These are phyloP conservation scores for Aaosphaeria arxii DNA, from an alignment of 2,329 filamentous ascomycete species.

Conservation along the genomic window DNA sequence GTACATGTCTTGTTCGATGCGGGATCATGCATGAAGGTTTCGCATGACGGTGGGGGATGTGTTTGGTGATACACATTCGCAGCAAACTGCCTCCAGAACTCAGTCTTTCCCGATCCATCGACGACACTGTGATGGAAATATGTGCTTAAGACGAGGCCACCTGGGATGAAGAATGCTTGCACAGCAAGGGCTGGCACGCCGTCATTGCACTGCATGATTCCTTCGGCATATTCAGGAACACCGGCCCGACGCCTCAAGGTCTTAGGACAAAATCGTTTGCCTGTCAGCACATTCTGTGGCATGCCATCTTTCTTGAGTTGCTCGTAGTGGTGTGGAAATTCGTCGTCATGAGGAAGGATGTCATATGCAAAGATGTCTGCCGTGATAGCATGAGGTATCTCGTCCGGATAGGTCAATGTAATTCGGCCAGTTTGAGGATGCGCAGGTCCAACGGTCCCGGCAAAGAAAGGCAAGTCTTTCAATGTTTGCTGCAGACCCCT, in stretches of 20 bases:
- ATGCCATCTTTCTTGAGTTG: constrained; percentile 28
- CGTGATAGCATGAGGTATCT: constrained; percentile 14
- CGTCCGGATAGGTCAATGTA: constrained; percentile 20
- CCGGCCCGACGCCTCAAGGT: constrained; percentile 24
- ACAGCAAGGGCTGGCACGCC: constrained; percentile 27
- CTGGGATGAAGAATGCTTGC: constrained; percentile 34
- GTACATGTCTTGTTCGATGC: background rate
- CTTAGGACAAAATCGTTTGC: constrained; percentile 26
- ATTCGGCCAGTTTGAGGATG: constrained; percentile 22
- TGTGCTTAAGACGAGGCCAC: constrained; percentile 32
- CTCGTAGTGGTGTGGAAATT: constrained; percentile 22
- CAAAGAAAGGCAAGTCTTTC: constrained; percentile 26
- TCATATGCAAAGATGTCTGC: constrained; percentile 19
- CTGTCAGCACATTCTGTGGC: constrained; percentile 29
- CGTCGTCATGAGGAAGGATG: constrained; percentile 8
- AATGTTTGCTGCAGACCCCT: constrained; percentile 22
- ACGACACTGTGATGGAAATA: constrained; percentile 32
- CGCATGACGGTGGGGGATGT: too few relatives aligned
- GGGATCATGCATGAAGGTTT: too few relatives aligned
- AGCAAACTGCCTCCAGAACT: background rate
- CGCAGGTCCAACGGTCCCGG: constrained; percentile 25
- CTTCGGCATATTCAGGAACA: constrained; percentile 18
- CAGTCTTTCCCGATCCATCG: constrained; percentile 24
- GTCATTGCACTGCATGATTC: constrained; percentile 21
- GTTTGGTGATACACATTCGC: background rate